These are phyloP conservation scores for Beauveria pseudobassiana DNA, from an alignment of 2,329 filamentous ascomycete genomes.

Conservation along the genomic window DNA sequence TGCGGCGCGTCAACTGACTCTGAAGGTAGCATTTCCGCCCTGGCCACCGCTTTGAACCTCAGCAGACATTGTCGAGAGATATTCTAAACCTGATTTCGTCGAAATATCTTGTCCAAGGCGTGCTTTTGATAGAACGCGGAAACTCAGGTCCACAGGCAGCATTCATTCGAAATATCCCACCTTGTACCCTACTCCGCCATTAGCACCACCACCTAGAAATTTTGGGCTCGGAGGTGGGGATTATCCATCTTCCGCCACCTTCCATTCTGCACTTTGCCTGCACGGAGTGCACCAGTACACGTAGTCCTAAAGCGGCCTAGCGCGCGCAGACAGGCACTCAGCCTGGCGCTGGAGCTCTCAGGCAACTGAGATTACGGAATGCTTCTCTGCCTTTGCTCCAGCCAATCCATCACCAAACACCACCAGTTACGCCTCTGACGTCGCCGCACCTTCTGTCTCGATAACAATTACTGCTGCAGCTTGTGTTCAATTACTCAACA, in stretches of 20 bases:
- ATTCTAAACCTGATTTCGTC: constrained; percentile 16
- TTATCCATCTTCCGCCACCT: constrained; percentile 30
- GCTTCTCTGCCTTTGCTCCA: constrained; percentile 27
- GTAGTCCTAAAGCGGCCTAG: constrained; percentile 19
- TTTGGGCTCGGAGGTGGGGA: constrained; percentile 32
- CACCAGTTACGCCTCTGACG: constrained; percentile 13
- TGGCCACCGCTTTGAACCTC: constrained; percentile 24
- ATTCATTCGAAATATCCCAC: constrained; percentile 31
- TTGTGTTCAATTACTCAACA: not conserved
- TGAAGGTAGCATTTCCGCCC: constrained; percentile 48
- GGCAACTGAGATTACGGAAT: constrained; percentile 36
- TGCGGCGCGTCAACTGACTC: constrained; percentile 34
- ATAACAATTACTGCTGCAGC: not conserved
- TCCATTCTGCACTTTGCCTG: constrained; percentile 13
- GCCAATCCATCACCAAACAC: constrained; percentile 20
- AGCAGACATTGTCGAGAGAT: constrained; percentile 38
- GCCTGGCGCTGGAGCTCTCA: constrained; percentile 28
- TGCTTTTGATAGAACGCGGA: constrained; percentile 24
- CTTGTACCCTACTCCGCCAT: constrained; percentile 31
- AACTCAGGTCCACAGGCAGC: constrained; percentile 23
- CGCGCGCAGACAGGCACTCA: constrained; percentile 7
- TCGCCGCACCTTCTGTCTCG: not conserved
- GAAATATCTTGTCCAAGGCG: constrained; percentile 3
- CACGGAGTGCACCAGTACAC: constrained; percentile 15
- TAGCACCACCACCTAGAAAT: constrained; percentile 26